Conservation (phyloP, 2,329 filamentous ascomycete genomes). For the Fusarium udum region DNA sequence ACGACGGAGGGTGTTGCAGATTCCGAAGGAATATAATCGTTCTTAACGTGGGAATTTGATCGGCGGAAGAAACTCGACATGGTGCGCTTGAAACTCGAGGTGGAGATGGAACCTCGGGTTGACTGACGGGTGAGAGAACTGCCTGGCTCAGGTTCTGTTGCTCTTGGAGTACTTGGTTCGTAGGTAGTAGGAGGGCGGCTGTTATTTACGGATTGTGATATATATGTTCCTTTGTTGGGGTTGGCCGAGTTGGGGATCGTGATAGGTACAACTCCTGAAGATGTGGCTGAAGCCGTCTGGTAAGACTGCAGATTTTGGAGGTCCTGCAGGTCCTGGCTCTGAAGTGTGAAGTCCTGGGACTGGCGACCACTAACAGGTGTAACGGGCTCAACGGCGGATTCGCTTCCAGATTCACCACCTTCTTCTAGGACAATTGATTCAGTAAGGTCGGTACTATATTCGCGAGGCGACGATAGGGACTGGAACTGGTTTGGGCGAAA, state of each 20-base stretch:
- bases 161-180: constrained; percentile 37
- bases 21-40: constrained; percentile 35
- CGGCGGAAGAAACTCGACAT: constrained; percentile 62
- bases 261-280: constrained; percentile 36
- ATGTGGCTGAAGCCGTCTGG: constrained; percentile 32
- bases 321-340: constrained; percentile 52
- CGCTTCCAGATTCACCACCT: constrained; percentile 69
- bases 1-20: constrained; percentile 41
- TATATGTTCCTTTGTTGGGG: constrained; percentile 26
- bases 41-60: constrained; percentile 49
- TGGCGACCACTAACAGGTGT: constrained; percentile 68
- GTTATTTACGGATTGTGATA: constrained; percentile 23
- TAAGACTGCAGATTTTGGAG: constrained; percentile 42
- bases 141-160: constrained; percentile 40
- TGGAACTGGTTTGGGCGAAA: constrained; percentile 39
- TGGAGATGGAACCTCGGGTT: constrained; percentile 54
- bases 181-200: constrained; percentile 30
- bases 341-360: constrained; percentile 63
- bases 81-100: constrained; percentile 58
- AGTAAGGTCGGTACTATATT: constrained; percentile 60
- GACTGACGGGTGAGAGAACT: constrained; percentile 52
- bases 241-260: constrained; percentile 28
- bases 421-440: constrained; percentile 62
- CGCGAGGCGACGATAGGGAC: constrained; percentile 55
- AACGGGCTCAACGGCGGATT: constrained; percentile 67